Base-by-base conservation (phyloP, 2,329 filamentous ascomycete genomes). In the Epichloe hybrida region DNA sequence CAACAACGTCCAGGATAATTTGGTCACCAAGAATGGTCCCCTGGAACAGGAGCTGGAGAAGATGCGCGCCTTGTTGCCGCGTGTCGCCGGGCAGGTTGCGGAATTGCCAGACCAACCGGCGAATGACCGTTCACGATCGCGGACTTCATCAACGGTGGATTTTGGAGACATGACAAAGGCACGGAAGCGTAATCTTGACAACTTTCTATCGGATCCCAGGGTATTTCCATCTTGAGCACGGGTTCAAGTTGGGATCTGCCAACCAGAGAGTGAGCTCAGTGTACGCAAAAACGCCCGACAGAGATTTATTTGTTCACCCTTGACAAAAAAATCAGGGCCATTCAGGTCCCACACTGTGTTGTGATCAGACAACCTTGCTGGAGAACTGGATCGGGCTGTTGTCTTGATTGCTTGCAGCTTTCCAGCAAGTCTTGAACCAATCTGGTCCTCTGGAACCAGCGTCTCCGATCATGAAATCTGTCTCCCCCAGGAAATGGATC, bases 41-140 rank as follows among this genome's bases (percentile, higher is more conserved):
- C 64, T 88, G 9, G 83, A 83, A 61, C 69, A 69, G 49, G 84
- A 88, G 65, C 67, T 88, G 50, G 77, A 81, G 62, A 76, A 74
- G 54, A 86, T 83, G 75, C 75, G 81, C 36, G 70, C 81, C 56
- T 64, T 88, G 54, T 70, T 84, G 50, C 73, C 75, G 1, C 71
- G 81, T 27, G 79, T 84, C 0, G 72, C 74, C 4, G 77, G 73
- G 2, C 71, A 77, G 20, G 68, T 83, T 1, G 68, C 64, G 12
- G 61, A 62, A 51, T 52, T 76, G 15, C 62, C 66, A 6, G 59
- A 59, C 27, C 36, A 53, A 12, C 38, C 50, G 38, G 52, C 54
- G 15, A 46, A 43, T 23, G 46, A 38, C 15, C 41, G 27, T 3
- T 44, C 48, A 42, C 31, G 13, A n/a, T 36, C 49, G 13, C 31